Percentiles rank a stretch among this genome's conserved stretches.
Conservation (phyloP, 1,284 basidiomycete genomes). For the Tilletia horrida region DNA sequence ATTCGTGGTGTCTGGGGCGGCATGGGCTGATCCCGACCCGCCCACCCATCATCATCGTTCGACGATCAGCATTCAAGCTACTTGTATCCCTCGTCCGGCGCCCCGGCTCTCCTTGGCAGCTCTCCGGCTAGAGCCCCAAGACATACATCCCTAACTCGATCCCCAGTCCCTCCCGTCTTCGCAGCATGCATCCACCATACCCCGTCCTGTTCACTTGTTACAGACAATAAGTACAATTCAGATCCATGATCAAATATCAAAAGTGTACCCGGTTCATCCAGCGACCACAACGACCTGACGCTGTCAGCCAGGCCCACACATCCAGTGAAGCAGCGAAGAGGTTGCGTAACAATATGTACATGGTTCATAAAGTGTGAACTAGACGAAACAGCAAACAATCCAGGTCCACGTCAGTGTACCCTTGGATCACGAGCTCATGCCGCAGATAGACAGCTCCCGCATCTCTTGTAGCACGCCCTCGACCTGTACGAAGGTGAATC, state of each 20-base stretch:
- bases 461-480: constrained; percentile 93
- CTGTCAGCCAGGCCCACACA: too few species aligned
- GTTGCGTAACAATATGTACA: too few species aligned
- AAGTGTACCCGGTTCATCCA: too few species aligned
- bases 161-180: not conserved
- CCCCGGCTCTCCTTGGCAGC: too few species aligned
- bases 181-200: not conserved
- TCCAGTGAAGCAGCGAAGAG: too few species aligned
- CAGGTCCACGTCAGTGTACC: too few species aligned
- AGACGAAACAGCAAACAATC: too few species aligned
- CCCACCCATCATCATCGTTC: not conserved
- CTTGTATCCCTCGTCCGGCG: not conserved
- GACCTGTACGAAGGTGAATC: constrained; percentile 57
- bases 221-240: not conserved
- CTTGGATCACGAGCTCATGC: constrained; percentile 30
- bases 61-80: not conserved
- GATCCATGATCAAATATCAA: not conserved
- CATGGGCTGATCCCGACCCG: constrained; percentile 32
- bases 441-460: constrained; percentile 80
- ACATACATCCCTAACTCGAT: too few species aligned
- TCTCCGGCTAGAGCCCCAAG: too few species aligned
- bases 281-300: too few species aligned
- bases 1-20: constrained; percentile 53
- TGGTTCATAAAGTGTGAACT: too few species aligned
- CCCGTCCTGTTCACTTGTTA: not conserved